Evolutionary conservation across 2,329 filamentous ascomycete genomes (phyloP).

Genomic region (Colletotrichum scovillei): DNA sequence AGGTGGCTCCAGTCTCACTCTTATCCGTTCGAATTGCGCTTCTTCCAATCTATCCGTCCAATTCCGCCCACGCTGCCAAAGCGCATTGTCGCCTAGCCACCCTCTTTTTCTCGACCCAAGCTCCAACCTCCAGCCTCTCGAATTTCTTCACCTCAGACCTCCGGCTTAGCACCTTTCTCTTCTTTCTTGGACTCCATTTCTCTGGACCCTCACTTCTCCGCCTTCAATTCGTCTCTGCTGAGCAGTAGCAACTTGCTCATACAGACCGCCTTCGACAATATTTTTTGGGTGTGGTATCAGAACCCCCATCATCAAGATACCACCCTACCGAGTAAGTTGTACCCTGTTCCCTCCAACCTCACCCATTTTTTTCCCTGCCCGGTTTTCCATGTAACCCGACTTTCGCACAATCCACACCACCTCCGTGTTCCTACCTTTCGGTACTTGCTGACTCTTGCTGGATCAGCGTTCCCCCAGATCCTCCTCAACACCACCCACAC

Average conservation of each 20-base stretch:
- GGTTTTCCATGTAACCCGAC: conserved; percentile 12
- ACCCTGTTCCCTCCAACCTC: conserved; percentile 34
- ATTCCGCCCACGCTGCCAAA: conserved; percentile 25
- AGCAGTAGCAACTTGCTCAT: conserved; percentile 26
- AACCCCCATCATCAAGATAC: conserved; percentile 29
- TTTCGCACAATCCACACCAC: conserved; percentile 22
- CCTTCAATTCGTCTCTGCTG: conserved; percentile 20
- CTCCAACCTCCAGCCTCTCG: conserved; percentile 34
- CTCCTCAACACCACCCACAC: background rate
- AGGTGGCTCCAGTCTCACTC: background rate
- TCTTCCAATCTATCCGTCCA: conserved; percentile 24
- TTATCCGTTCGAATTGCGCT: conserved; percentile 7
- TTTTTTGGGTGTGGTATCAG: conserved; percentile 24
- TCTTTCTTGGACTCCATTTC: background rate
- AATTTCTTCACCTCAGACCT: conserved; percentile 23
- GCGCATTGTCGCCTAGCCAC: conserved; percentile 33
- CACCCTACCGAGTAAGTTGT: conserved; percentile 27
- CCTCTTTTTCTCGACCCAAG: conserved; percentile 27
- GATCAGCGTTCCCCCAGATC: conserved; percentile 28
- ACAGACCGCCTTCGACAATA: conserved; percentile 32
- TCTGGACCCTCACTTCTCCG: conserved; percentile 3
- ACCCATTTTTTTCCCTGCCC: conserved; percentile 11
- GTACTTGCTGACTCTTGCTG: conserved; percentile 21
- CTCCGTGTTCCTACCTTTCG: conserved; percentile 5
- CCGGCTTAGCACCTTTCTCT: background rate